Conservation (phyloP, 2,329 filamentous ascomycete species). For the Fusarium pseudocircinatum region DNA sequence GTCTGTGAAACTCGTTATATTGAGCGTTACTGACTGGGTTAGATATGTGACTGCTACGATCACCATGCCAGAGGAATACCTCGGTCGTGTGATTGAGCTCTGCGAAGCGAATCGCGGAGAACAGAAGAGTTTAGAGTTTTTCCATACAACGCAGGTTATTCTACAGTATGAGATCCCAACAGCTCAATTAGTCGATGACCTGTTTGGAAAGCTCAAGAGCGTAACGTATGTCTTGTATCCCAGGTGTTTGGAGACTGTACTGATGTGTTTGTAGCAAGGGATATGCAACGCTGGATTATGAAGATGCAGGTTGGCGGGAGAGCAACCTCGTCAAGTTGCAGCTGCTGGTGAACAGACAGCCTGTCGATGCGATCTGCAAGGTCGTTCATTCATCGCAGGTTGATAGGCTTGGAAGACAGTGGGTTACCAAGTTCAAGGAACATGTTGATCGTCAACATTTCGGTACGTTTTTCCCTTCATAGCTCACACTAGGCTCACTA, state of each 20-base stretch:
- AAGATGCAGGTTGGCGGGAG: conserved; percentile 87
- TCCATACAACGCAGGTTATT: conserved; percentile 91
- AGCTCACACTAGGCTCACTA: not conserved
- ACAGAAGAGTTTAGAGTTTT: conserved; percentile 89
- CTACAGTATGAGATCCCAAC: conserved; percentile 91
- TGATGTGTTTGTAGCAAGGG: conserved; percentile 68
- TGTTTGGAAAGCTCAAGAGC: conserved; percentile 96
- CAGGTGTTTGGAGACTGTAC: not conserved
- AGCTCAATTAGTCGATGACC: conserved; percentile 91
- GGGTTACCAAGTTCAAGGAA: conserved; percentile 97
- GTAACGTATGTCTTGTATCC: conserved; percentile 64
- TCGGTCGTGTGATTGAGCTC: conserved; percentile 93
- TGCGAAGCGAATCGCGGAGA: conserved; percentile 90
- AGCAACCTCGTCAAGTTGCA: conserved; percentile 89
- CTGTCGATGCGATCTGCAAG: conserved; percentile 93
- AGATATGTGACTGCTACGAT: conserved; percentile 82
- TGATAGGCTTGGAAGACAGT: conserved; percentile 81
- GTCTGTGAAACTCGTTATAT: not conserved
- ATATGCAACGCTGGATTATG: conserved; percentile 95
- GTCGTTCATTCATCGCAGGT: conserved; percentile 86
- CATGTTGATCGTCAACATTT: conserved; percentile 98
- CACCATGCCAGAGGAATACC: conserved; percentile 91
- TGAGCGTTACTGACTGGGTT: not conserved
- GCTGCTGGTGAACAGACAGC: conserved; percentile 89
- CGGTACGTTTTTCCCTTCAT: conserved; percentile 47